Evolutionary conservation across 208 protist species (phyloP).

Genomic region (Herpetomonas tarakana): DNA sequence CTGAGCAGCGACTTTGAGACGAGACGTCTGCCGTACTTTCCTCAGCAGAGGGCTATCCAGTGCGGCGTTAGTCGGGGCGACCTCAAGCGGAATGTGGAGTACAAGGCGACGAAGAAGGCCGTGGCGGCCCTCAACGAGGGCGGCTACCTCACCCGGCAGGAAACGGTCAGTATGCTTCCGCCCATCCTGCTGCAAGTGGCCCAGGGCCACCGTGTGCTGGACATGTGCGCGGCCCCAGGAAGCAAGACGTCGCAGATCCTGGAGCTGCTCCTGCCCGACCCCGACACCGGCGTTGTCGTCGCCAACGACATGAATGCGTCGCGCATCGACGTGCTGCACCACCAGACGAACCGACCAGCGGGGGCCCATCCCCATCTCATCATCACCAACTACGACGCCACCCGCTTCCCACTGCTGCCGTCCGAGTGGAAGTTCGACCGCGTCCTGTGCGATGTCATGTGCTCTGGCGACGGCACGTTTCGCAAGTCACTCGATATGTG

Average conservation of each 20-base stretch:
- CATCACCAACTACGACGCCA: slow-evolving; percentile 88
- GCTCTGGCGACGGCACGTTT: slow-evolving; percentile 94
- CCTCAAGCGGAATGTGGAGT: slow-evolving; percentile 66
- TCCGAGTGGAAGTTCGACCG: slow-evolving; percentile 77
- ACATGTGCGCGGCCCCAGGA: slow-evolving; percentile 88
- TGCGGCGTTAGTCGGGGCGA: slow-evolving; percentile 72
- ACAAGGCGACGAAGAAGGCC: slow-evolving; percentile 64
- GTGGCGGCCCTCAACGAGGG: slow-evolving; percentile 83
- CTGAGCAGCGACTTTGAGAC: slow-evolving; percentile 46
- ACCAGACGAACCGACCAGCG: slow-evolving; percentile 69
- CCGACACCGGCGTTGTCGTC: slow-evolving; percentile 69
- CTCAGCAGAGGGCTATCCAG: slow-evolving; percentile 57
- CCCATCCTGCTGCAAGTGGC: slow-evolving; percentile 73
- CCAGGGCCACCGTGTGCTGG: slow-evolving; percentile 75
- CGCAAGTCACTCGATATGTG: slow-evolving; percentile 94
- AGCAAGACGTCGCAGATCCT: slow-evolving; percentile 90
- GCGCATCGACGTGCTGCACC: slow-evolving; percentile 79
- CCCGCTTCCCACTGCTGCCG: slow-evolving; percentile 68
- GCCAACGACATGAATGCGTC: slow-evolving; percentile 89
- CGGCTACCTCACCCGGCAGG: slow-evolving; percentile 91
- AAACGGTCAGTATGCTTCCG: slow-evolving; percentile 90
- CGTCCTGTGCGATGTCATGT: slow-evolving; percentile 95
- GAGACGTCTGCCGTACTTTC: slow-evolving; percentile 53
- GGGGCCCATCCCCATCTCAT: slow-evolving; percentile 77
- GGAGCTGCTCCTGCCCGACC: slow-evolving; percentile 48